Conservation (phyloP, 495 filamentous ascomycete species). For the Usnea hakonensis region DNA sequence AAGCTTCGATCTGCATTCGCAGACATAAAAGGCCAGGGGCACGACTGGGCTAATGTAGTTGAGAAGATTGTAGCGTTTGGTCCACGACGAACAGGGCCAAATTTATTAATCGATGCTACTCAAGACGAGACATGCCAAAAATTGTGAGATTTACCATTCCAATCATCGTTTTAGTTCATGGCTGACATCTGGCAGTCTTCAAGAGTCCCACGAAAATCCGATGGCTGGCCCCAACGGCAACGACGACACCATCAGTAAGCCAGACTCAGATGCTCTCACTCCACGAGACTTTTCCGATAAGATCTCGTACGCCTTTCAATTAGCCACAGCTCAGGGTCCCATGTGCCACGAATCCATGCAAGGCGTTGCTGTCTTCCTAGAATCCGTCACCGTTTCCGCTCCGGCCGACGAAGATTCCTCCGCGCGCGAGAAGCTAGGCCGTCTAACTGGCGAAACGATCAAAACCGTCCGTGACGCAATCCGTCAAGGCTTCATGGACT, state of each 20-base stretch:
- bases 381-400: constrained; percentile 58
- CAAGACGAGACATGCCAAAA: constrained; percentile 61
- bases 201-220: constrained; percentile 14
- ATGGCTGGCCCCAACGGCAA: neutral
- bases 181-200: constrained; percentile 11
- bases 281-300: constrained; percentile 79
- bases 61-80: constrained; percentile 86
- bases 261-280: constrained; percentile 45
- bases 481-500: constrained; percentile 82
- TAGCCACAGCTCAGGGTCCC: constrained; percentile 81
- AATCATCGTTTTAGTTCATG: neutral
- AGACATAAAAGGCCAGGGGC: constrained; percentile 55
- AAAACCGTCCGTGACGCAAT: constrained; percentile 81
- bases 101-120: constrained; percentile 82
- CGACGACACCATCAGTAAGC: constrained; percentile 16
- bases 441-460: constrained; percentile 85
- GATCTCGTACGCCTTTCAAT: constrained; percentile 85
- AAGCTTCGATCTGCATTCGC: constrained; percentile 60
- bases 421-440: constrained; percentile 60
- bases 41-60: constrained; percentile 68
- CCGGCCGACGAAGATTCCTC: constrained; percentile 47
- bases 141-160: constrained; percentile 48
- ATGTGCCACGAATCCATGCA: constrained; percentile 91
- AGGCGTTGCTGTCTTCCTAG: constrained; percentile 85
- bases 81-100: constrained; percentile 75